Conservation (phyloP, 108 stramenopile genomes). For the Chaetoceros tenuissimus region DNA sequence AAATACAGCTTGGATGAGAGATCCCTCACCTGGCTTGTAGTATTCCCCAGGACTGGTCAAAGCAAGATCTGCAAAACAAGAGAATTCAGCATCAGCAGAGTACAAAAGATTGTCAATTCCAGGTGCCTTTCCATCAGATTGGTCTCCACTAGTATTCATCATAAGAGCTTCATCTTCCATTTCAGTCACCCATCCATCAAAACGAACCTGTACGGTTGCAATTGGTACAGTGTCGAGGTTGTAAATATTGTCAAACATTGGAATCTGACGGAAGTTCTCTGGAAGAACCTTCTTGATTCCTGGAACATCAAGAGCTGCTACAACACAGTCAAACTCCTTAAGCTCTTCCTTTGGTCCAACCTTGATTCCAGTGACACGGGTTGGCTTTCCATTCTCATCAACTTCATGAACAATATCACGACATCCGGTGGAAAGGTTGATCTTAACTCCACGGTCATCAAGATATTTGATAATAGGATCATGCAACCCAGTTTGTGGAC, state of each 20-base stretch:
- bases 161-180: constrained; percentile 78
- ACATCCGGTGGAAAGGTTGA: constrained; percentile 53
- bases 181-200: constrained; percentile 97
- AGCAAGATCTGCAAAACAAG: constrained; percentile 95
- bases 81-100: constrained; percentile 94
- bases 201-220: constrained; percentile 94
- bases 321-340: constrained; percentile 78
- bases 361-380: constrained; percentile 76
- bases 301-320: constrained; percentile 89
- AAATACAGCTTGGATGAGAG: constrained; percentile 85
- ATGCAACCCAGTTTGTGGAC: constrained; percentile 89
- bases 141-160: constrained; percentile 85
- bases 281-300: constrained; percentile 94
- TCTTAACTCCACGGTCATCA: constrained; percentile 81
- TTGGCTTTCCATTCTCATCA: constrained; percentile 71
- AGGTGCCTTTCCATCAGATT: constrained; percentile 74
- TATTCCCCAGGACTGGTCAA: constrained; percentile 89
- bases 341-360: constrained; percentile 58
- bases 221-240: constrained; percentile 93
- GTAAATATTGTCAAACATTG: constrained; percentile 95
- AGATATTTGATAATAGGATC: constrained; percentile 93
- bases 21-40: constrained; percentile 90
- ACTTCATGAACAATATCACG: constrained; percentile 77
- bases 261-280: constrained; percentile 78
- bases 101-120: constrained; percentile 95